Base-by-base conservation (phyloP, 1,284 basidiomycete genomes). In the Ustanciosporium gigantosporum region DNA sequence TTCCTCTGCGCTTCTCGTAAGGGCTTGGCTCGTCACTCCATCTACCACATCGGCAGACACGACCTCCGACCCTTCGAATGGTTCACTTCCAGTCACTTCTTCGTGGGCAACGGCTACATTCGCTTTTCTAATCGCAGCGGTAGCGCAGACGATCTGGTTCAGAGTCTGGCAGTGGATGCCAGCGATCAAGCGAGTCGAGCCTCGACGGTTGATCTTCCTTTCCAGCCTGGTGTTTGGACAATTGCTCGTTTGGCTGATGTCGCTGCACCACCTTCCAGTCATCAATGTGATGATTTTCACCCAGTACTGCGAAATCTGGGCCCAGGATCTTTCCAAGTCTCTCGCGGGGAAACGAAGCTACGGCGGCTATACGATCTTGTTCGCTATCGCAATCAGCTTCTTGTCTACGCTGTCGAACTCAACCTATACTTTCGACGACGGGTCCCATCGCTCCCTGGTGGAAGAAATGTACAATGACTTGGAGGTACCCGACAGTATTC, bases 261-360 rank as follows among this genome's bases (percentile, higher is more conserved):
- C 73, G 11, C 43, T 76, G n/a, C 49, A 51, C 31, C 62, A 69
- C 23, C 61, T 77, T 11, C 61, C 67, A 15, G 71, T 73, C 3
- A 38, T 42, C 59, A 70, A 56, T 25, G 72, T 74, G 31, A 46
- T 77, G 41, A 65, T 76, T 24, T 77, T 76, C 31, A 72, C 74
- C 4, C 74, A 77, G 46, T 74, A 67, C 52, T 74, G 74, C 45
- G 73, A 77, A 37, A 58, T 77, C 3, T 77, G 74, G 74, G 70
- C 70, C 9, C 53, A 50, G 8, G 74, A 77, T 39, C 35, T 77
- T 16, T 60, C 55, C 15, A 65, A 62, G 23, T 52, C 58, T 19
- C 23, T 61, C 8, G 16, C 38, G 4, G 55, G 52, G 20, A n/a
- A n/a, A n/a, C 48, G 47, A 31, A 66, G 53, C 31, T 69, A 66